Evolutionary conservation across 495 filamentous ascomycete species (phyloP), one percentile per base, ranked within the genome.

Genomic region (Eremomyces bilateralis): DNA sequence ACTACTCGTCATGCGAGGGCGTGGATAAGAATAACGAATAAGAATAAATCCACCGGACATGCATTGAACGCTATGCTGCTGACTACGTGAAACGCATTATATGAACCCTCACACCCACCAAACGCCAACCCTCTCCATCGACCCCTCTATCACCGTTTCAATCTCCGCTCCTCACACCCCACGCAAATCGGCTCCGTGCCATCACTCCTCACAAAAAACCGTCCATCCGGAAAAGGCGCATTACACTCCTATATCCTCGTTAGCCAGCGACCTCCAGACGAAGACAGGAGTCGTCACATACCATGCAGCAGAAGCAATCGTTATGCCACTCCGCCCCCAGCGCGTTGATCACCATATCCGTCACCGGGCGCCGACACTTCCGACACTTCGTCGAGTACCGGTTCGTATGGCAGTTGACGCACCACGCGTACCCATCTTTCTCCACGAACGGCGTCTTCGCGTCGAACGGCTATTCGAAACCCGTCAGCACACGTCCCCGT

Each of bases 341-440:
- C 0, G 88, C 88, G 41, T 69, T 69, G 22, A 94, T 69, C 24
- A 90, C 83, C 50, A 77, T 68, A 30, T 92, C 83, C 30, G 84
- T 67, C 13, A 95, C 80, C 18, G 81, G 79, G 45, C 65, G 72
- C 47, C 67, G 68, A 53, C 88, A 99, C 47, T 76, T 82, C 33
- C 65, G 63, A 52, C 88, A 99, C 53, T 85, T 83, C 16, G 80
- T 71, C 12, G 74, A 74, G 16, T 80, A 93, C 17, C 90, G 69
- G 40, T 83, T 84, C 21, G 80, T 82, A 58, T 95, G 84, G 53
- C 88, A 99, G 21, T 62, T 61, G 12, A 95, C 67, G 53, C 88
- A 99, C 90, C 90, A 99, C 21, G 88, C 88, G 57, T 90, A 95
- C n/a, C 85, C 85, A 43, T 95, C 85, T 53, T 90, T 92, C 53